Base-by-base conservation (phyloP, 1,284 basidiomycete genomes). In the Cryptococcus deneoformans region DNA sequence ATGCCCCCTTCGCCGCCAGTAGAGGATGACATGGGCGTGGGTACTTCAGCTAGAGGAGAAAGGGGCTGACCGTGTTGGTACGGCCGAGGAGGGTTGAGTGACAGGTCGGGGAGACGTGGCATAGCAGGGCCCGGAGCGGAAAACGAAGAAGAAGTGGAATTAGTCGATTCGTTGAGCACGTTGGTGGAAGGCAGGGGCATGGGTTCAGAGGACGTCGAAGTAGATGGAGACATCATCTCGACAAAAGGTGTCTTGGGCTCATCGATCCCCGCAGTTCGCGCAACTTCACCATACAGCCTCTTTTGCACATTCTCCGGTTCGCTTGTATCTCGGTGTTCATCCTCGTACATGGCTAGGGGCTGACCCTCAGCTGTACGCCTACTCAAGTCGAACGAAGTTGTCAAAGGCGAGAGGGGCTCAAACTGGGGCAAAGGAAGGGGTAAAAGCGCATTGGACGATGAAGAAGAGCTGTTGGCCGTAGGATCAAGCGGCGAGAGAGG, bases 41-140 rank as follows among this genome's bases (percentile, higher is more conserved):
- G 59, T 3, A 76, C 69, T 59, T 77, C 76, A 12, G 42, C 42
- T 16, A 77, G 53, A 4, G 74, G 71, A 5, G 72, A 68, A 1
- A 77, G 66, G 1, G 76, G 76, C 52, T 64, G 68, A 50, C 76
- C 76, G 56, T 77, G 76, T 44, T 69, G 59, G 58, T 76, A 77
- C 7, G 73, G 73, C 52, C 62, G 57, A 53, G 64, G 60, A 49
- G 63, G 55, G 43, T 56, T 44, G 7, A 71, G 49, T 16, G 47
- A 54, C 6, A 66, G 14, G 12, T 56, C 54, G 39, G 65, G 67
- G 42, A 62, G 52, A 50, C 46, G 42, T 29, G 64, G 60, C 49
- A 61, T 54, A 40, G 44, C 49, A 14, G 56, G 53, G 29, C 29
- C 29, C 29, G 29, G 29, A 35, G 66, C 60, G 16, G 67, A 64